Conservation (phyloP, 1,139 yeast species). For the Sugiyamaella castrensis region DNA sequence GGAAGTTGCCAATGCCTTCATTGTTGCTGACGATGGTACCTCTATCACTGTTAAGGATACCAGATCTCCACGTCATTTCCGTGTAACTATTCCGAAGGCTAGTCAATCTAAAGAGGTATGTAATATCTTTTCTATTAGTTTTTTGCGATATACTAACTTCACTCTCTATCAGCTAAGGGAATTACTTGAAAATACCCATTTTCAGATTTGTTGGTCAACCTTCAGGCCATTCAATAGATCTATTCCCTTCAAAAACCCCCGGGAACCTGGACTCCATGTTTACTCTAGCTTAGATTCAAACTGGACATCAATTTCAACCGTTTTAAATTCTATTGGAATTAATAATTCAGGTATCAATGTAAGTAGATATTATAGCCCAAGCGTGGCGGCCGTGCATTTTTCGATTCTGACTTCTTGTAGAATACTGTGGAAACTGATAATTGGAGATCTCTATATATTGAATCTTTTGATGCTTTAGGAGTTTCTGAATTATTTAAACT, state of each 20-base stretch:
- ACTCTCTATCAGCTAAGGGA: conserved; percentile 3
- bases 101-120: conserved; percentile 13
- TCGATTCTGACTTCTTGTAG: no score
- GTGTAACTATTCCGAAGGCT: conserved; percentile 26
- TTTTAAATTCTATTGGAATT: background rate
- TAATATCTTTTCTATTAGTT: background rate
- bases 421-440: conserved; percentile 25
- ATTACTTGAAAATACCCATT: conserved; percentile 8
- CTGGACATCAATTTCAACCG: conserved; percentile 6
- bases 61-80: conserved; percentile 27
- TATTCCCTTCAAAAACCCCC: conserved; percentile 32
- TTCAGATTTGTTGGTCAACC: conserved; percentile 30
- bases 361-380: no score
- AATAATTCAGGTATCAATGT: background rate
- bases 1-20: conserved; percentile 18
- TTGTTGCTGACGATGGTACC: conserved; percentile 9
- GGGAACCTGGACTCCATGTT: conserved; percentile 33
- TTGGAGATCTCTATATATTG: conserved; percentile 26
- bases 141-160: background rate
- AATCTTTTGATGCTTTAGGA: conserved; percentile 2
- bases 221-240: conserved; percentile 19
- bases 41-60: conserved; percentile 15
- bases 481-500: background rate
- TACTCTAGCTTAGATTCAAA: conserved; percentile 22
- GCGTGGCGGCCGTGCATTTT: no score